phyloP scores from a whole-genome alignment of 192 early-diverging fungal species.

The Coemansia sp. region DNA sequence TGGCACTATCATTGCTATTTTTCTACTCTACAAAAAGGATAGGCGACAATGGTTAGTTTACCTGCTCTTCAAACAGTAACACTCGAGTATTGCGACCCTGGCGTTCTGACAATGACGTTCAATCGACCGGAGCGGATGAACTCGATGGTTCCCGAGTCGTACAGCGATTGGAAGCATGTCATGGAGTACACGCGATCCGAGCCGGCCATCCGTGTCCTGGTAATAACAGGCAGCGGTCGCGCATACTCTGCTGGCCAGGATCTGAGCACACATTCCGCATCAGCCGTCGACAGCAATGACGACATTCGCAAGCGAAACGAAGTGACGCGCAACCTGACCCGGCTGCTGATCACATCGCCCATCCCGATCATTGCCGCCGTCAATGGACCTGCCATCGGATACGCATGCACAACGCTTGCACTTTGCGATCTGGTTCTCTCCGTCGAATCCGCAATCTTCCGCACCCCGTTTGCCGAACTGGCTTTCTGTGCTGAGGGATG shows the following conservation, averaged over 20 bases:
- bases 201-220: conserved; percentile 56
- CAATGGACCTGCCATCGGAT: conserved; percentile 73
- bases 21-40: neutral
- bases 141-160: conserved; percentile 59
- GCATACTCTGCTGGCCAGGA: conserved; percentile 71
- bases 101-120: conserved; percentile 67
- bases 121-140: conserved; percentile 67
- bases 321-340: conserved; percentile 39
- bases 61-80: conserved; percentile 12
- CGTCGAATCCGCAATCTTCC: conserved; percentile 65
- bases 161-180: conserved; percentile 64
- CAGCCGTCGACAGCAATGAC: conserved; percentile 10
- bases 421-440: conserved; percentile 74
- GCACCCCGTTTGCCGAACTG: conserved; percentile 75
- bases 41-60: neutral
- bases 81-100: conserved; percentile 37
- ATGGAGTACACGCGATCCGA: conserved; percentile 57
- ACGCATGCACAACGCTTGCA: conserved; percentile 66
- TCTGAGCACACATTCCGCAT: conserved; percentile 20
- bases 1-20: neutral
- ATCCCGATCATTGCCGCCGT: conserved; percentile 71
- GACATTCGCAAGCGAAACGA: conserved; percentile 18
- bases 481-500: conserved; percentile 76
- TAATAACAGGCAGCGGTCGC: conserved; percentile 68
- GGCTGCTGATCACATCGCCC: conserved; percentile 64